These are phyloP conservation scores for Sporothrix globosa DNA, from an alignment of 2,329 filamentous ascomycete species.

Conservation along the genomic window DNA sequence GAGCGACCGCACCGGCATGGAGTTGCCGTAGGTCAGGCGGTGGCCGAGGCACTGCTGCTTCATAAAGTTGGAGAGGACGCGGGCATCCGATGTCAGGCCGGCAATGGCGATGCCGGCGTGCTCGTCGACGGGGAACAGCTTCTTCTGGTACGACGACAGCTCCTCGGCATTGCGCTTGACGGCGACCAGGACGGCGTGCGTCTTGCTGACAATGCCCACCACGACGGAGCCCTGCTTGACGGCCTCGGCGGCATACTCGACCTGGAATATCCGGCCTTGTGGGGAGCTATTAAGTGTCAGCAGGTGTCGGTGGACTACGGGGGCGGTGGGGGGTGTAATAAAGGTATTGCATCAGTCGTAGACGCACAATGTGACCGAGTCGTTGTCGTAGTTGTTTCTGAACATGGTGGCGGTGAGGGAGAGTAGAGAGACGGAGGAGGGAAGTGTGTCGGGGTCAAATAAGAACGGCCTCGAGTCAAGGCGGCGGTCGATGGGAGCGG, in stretches of 20 bases:
- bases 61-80: conserved; percentile 99
- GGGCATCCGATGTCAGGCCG: conserved; percentile 94
- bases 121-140: conserved; percentile 94
- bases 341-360: conserved; percentile 30
- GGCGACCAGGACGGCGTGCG: conserved; percentile 91
- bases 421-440: background rate
- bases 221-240: conserved; percentile 99
- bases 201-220: conserved; percentile 96
- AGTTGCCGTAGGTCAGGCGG: conserved; percentile 91
- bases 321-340: conserved; percentile 32
- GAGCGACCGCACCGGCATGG: conserved; percentile 86
- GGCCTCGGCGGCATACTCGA: conserved; percentile 97
- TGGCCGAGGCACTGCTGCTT: conserved; percentile 97
- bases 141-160: conserved; percentile 99
- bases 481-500: background rate
- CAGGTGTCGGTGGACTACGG: conserved; percentile 33
- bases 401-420: conserved; percentile 70
- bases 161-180: conserved; percentile 99
- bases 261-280: conserved; percentile 98
- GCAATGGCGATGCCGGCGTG: conserved; percentile 95
- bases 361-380: conserved; percentile 98
- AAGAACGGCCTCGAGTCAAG: background rate
- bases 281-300: conserved; percentile 70
- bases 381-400: conserved; percentile 99
- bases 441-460: conserved; percentile 2